Evolutionary conservation across 225 moss, liverwort and hornwort genomes (phyloP), one percentile per base, ranked within the genome.

Genomic region (Sphagnum tenellum): DNA sequence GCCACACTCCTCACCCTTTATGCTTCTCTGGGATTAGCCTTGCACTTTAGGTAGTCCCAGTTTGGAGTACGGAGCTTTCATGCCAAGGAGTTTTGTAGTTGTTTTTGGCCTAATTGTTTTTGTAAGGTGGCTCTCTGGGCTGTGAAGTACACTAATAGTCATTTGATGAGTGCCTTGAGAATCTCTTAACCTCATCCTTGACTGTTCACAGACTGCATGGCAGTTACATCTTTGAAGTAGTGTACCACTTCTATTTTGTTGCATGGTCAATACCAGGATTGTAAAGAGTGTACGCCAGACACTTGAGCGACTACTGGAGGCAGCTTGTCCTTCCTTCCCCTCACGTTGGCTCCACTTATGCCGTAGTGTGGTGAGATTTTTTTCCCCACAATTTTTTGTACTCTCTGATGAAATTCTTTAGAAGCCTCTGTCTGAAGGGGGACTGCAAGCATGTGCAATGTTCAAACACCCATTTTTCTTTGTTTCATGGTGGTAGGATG

Each of bases 281-380:
- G 88, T 93, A 66, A 77, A 78, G 58, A 85, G 83, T 67, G 89
- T 99, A 61, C 87, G 98, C 57, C 87, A 78, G 67, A 99, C 98
- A 10, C 70, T 99, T 70, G 85, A 99, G 65, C 81, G 93, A 64
- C 77, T 99, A 57, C 77, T 99, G 61, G 93, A 90, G 82, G 93
- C 90, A 64, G 90, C 98, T 53, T 93, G 93, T 72, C 98, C 98
- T 76, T 87, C 93, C 6, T 87, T 99, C 56, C 93, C 98, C 45
- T 87, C 93, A 66, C 83, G 98, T 12, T 99, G 98, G 98, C 87
- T 99, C 49, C 82, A 89, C 64, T 78, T 99, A 70, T 99, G 93
- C 81, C 90, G 93, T 57, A 93, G 89, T 77, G 98, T 99, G 77
- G 93, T 89, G 65, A 79, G 86, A 11, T 78, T 67, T 45, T 67